phyloP scores from a whole-genome alignment of 108 stramenopile genomes.

The Cyclotella choctawhatcheeana region DNA sequence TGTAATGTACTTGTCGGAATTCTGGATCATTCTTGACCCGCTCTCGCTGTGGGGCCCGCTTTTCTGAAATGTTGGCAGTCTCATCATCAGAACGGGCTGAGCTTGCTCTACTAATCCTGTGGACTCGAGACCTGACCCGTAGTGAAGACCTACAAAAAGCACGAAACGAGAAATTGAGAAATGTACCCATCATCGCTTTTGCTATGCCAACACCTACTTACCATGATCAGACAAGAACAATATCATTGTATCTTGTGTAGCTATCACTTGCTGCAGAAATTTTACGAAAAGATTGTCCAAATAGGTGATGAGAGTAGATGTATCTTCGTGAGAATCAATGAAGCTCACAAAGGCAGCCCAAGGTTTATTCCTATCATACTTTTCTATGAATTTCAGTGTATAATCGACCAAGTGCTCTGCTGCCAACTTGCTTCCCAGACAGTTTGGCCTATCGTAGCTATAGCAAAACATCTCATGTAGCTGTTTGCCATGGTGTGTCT shows the following conservation, averaged over 20 bases:
- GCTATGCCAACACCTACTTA: neutral
- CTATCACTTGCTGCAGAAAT: constrained; percentile 30
- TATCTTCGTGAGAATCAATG: constrained; percentile 65
- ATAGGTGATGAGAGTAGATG: constrained; percentile 33
- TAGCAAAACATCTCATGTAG: constrained; percentile 57
- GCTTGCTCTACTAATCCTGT: constrained; percentile 42
- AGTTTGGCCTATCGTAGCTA: constrained; percentile 60
- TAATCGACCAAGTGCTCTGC: constrained; percentile 46
- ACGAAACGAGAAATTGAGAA: neutral
- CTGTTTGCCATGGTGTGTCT: constrained; percentile 53
- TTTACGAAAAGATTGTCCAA: constrained; percentile 34
- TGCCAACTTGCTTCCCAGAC: constrained; percentile 47
- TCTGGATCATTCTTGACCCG: constrained; percentile 31
- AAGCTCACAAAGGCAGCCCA: constrained; percentile 66
- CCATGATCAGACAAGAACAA: constrained; percentile 62
- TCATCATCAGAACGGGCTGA: constrained; percentile 46
- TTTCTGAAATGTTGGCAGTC: constrained; percentile 26
- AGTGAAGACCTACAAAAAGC: constrained; percentile 47
- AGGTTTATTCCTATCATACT: constrained; percentile 29
- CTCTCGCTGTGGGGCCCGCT: no score
- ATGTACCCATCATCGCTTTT: no score
- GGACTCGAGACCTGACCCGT: constrained; percentile 51
- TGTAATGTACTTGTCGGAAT: constrained; percentile 42
- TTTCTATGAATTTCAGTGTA: constrained; percentile 39
- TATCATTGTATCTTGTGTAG: constrained; percentile 46